A percentile compares a stretch with the other conserved stretches of the same genome.
These are phyloP conservation scores for Pyrenophora tritici-repentis DNA, from an alignment of 2,329 filamentous ascomycete species.

Conservation along the genomic window DNA sequence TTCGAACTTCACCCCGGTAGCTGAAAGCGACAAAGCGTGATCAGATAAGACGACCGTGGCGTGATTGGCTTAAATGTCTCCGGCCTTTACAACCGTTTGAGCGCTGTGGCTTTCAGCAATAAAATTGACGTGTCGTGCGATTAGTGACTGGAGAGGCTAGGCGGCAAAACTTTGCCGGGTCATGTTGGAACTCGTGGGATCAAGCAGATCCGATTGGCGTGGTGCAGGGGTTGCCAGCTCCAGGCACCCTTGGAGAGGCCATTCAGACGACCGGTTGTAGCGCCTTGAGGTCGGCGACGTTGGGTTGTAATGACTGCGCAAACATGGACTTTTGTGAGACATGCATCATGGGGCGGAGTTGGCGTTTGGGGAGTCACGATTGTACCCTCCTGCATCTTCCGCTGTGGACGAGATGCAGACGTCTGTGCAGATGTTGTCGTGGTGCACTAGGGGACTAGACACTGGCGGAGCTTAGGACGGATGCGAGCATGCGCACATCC, in stretches of 20 bases:
- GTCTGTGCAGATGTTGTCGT: constrained; percentile 9
- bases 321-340: constrained; percentile 2
- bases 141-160: background rate
- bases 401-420: constrained; percentile 11
- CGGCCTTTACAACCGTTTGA: background rate
- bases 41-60: background rate
- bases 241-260: constrained; percentile 8
- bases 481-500: constrained; percentile 1
- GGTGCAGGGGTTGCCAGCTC: constrained; percentile 6
- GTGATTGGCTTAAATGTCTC: background rate
- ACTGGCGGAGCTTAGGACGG: constrained; percentile 3
- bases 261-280: constrained; percentile 21
- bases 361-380: constrained; percentile 6
- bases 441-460: constrained; percentile 1
- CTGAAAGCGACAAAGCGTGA: background rate
- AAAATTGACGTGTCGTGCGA: background rate
- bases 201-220: constrained; percentile 5
- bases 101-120: background rate
- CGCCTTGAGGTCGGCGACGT: constrained; percentile 14
- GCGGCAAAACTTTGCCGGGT: constrained; percentile 2
- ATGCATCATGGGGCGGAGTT: constrained; percentile 10
- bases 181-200: background rate
- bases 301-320: constrained; percentile 7
- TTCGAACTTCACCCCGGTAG: too few species aligned
- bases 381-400: constrained; percentile 10